Base-by-base conservation (phyloP, 495 filamentous ascomycete genomes). In the Talaromyces trachyspermus region DNA sequence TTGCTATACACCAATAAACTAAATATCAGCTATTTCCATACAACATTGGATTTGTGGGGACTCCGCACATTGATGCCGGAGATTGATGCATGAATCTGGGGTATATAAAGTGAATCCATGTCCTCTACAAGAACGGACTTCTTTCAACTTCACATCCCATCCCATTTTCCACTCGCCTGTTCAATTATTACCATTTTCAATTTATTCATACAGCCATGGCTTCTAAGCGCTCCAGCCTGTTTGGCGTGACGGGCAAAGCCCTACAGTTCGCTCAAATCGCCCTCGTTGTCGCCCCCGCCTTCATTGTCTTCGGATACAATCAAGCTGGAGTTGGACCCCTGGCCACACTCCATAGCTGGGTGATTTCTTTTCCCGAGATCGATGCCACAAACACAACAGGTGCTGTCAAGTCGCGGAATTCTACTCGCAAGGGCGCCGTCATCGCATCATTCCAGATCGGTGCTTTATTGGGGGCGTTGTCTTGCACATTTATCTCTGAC, bases 361-460 rank as follows among this genome's bases (percentile, higher is more conserved):
- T 48, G 2, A n/a, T 49, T 30, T 14, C 43, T 42, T 58, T 57
- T 40, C 54, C 54, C 7, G 14, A 51, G 29, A 54, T 57, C 27
- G 54, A 57, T 22, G 53, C 50, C 4, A 41, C 37, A 26, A 5
- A 51, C 17, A 47, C 43, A 12, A 43, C 32, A 6, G 51, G 33
- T 0, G 37, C 7, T 1, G 32, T 24, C 1, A 49, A 46, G 22
- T 53, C 50, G 7, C 39, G 50, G 4, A 54, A 48, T 5, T 52
- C 57, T 1, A 35, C 48, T 6, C 46, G 57, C 17, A 45, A 59
- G 35, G 66, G 66, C 12, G 52, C 60, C 20, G 58, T 62, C 20
- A 57, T 61, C 5, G 51, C 56, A 1, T 56, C 54, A 5, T 65
- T 63, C 45, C 55, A 61, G 11, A 48, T 69, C 15, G 66, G 66